Conservation (phyloP, 108 stramenopile species). For the Parmales sp. region DNA sequence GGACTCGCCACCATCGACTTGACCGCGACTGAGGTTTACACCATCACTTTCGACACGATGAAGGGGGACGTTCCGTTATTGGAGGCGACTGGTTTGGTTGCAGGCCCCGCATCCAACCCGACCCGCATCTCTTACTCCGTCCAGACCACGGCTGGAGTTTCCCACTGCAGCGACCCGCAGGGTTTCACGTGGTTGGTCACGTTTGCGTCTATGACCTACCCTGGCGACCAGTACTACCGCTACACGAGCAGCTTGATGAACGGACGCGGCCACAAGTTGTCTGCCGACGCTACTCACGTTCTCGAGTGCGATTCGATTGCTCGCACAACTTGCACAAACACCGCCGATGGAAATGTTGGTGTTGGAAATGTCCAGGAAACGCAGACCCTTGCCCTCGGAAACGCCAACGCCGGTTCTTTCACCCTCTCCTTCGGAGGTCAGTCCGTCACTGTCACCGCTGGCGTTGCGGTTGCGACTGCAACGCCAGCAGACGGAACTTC, state of each 20-base stretch:
- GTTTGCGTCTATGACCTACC: conserved; percentile 23
- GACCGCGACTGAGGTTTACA: no score
- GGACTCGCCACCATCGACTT: no score
- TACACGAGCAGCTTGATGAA: conserved; percentile 18
- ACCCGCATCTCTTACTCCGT: no score
- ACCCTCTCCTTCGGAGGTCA: conserved; percentile 30
- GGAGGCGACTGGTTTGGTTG: no score
- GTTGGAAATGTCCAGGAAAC: conserved; percentile 28
- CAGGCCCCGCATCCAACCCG: no score
- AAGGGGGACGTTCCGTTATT: no score
- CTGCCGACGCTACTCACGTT: conserved; percentile 34
- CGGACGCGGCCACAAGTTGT: conserved; percentile 28
- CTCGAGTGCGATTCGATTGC: conserved; percentile 24
- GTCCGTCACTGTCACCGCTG: not conserved
- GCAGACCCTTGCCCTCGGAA: conserved; percentile 24
- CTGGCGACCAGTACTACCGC: conserved; percentile 34
- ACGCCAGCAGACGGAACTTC: conserved; percentile 8
- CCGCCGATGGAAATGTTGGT: conserved; percentile 21
- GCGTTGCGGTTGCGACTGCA: conserved; percentile 17
- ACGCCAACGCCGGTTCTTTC: conserved; percentile 16
- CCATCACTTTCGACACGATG: no score
- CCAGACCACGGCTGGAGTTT: conserved; percentile 15
- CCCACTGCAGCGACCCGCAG: conserved; percentile 34
- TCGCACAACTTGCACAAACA: conserved; percentile 17
- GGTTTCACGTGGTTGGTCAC: conserved; percentile 54